Evolutionary conservation across 768 basidiomycete genomes (phyloP).

Genomic region (Leccinum rimulosum): DNA sequence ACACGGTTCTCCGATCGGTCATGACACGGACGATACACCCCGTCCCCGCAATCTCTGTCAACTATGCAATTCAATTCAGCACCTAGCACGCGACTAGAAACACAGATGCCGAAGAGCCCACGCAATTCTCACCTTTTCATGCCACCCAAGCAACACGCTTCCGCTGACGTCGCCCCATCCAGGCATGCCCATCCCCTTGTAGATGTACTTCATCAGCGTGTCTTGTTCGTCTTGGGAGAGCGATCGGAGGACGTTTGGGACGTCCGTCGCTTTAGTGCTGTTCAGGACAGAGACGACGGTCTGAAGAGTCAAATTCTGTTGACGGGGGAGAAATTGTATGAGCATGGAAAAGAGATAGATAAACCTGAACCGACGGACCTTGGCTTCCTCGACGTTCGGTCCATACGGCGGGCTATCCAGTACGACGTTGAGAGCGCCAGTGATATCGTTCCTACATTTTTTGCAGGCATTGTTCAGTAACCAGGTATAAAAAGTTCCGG

Average conservation of each 20-base stretch:
- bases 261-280: slow-evolving; percentile 89
- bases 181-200: slow-evolving; percentile 87
- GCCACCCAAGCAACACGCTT: slow-evolving; percentile 77
- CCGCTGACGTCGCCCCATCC: slow-evolving; percentile 62
- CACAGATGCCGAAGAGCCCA: not conserved
- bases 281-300: slow-evolving; percentile 87
- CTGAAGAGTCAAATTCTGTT: slow-evolving; percentile 73
- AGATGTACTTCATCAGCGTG: slow-evolving; percentile 95
- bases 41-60: slow-evolving; percentile 91
- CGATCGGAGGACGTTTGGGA: slow-evolving; percentile 67
- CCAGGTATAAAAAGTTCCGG: too few relatives aligned
- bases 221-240: slow-evolving; percentile 79
- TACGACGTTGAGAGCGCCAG: slow-evolving; percentile 66
- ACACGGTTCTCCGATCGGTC: slow-evolving; percentile 64
- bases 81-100: slow-evolving; percentile 16
- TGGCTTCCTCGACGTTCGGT: slow-evolving; percentile 82
- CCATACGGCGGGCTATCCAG: slow-evolving; percentile 89
- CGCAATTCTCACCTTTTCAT: slow-evolving; percentile 73
- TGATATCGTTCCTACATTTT: slow-evolving; percentile 64
- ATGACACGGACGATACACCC: slow-evolving; percentile 92
- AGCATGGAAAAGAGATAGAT: not conserved
- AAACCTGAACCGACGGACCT: slow-evolving; percentile 47
- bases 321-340: not conserved
- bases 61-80: slow-evolving; percentile 39
- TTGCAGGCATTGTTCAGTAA: not conserved